Evolutionary conservation across 768 basidiomycete species (phyloP).

Genomic region (Steccherinum ochraceum): DNA sequence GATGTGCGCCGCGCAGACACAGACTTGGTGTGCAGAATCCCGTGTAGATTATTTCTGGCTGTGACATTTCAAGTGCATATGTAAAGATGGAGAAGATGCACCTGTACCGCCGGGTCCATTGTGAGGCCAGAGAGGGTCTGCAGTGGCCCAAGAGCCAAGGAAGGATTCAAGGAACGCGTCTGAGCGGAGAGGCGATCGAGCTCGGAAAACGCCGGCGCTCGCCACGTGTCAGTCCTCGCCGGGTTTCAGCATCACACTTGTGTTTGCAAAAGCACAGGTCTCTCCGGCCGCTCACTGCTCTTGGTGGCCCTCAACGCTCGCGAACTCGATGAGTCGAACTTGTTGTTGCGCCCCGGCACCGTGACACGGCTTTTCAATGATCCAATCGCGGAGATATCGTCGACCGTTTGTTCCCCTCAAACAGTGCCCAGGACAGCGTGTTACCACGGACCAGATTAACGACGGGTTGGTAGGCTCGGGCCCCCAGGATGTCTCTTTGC

Average conservation of each 20-base stretch:
- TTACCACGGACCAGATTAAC: background rate
- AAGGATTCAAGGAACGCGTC: background rate
- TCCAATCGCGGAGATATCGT: background rate
- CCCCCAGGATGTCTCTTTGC: background rate
- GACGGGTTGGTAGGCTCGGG: background rate
- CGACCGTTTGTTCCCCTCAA: background rate
- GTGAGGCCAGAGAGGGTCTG: too few relatives aligned
- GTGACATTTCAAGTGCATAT: too few relatives aligned
- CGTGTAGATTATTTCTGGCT: too few relatives aligned
- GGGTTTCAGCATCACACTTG: background rate
- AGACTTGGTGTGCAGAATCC: too few relatives aligned
- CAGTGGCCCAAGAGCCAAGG: too few relatives aligned
- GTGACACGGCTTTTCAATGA: background rate
- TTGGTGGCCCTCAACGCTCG: background rate
- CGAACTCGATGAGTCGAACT: background rate
- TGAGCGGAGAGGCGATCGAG: background rate
- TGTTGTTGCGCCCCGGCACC: background rate
- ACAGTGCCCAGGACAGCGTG: background rate
- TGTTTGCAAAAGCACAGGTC: background rate
- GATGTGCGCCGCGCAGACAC: background rate
- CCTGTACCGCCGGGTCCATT: too few relatives aligned
- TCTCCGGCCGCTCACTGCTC: background rate
- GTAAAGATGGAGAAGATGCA: too few relatives aligned
- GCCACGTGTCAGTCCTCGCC: background rate
- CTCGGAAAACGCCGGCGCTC: background rate